Evolutionary conservation across 495 filamentous ascomycete species (phyloP).

Genomic region (Choiromyces venosus): DNA sequence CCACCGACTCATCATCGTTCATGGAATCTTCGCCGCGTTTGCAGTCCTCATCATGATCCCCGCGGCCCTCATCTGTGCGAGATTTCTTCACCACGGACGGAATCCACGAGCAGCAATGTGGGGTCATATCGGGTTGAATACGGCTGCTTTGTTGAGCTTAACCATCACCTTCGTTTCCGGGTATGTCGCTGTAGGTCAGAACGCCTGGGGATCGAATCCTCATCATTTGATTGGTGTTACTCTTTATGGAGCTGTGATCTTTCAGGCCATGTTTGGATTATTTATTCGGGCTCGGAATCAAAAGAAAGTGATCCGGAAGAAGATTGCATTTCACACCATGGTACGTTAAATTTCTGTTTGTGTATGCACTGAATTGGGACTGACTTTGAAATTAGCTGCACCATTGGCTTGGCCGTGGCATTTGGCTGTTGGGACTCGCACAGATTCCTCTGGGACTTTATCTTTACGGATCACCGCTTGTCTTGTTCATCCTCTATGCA

Average conservation of each 20-base stretch:
- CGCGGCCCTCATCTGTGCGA: conserved; percentile 64
- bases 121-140: conserved; percentile 78
- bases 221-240: conserved; percentile 86
- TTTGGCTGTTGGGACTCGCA: conserved; percentile 72
- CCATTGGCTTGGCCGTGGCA: conserved; percentile 73
- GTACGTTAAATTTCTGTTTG: conserved; percentile 7
- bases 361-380: not conserved
- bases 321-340: conserved; percentile 38
- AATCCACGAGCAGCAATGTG: conserved; percentile 63
- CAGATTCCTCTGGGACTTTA: conserved; percentile 88
- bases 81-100: conserved; percentile 60
- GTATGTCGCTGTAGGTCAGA: conserved; percentile 70
- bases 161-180: conserved; percentile 73
- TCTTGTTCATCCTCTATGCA: conserved; percentile 77
- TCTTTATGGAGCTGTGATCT: conserved; percentile 75
- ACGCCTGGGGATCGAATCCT: conserved; percentile 78
- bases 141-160: conserved; percentile 65
- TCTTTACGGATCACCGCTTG: conserved; percentile 82
- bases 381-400: conserved; percentile 53
- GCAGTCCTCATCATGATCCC: conserved; percentile 84
- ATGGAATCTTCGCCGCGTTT: conserved; percentile 79
- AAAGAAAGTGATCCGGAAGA: conserved; percentile 42
- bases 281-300: conserved; percentile 60
- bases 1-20: conserved; percentile 69
- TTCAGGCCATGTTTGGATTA: conserved; percentile 73